Conservation (phyloP, 2,329 filamentous ascomycete genomes). For the Penicillium psychrosexuale region DNA sequence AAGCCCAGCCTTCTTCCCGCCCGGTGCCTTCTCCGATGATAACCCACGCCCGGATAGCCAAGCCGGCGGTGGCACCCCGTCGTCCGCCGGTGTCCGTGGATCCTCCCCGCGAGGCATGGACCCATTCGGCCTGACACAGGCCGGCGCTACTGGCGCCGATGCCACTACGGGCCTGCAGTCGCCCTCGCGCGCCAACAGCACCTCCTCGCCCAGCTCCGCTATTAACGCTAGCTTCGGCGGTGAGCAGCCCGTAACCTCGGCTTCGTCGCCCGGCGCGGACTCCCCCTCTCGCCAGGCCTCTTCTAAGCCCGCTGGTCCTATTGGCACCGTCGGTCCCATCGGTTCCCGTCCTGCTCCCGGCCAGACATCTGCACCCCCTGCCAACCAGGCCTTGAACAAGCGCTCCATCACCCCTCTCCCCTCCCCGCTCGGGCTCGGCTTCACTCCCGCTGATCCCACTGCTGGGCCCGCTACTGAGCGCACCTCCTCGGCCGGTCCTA, state of each 20-base stretch:
- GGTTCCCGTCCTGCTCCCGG: constrained; percentile 76
- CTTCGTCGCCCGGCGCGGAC: constrained; percentile 70
- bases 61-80: constrained; percentile 58
- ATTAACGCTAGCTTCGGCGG: constrained; percentile 47
- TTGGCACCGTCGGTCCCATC: constrained; percentile 78
- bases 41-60: constrained; percentile 64
- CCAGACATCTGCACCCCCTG: constrained; percentile 44
- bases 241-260: constrained; percentile 72
- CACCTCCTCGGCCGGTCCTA: constrained; percentile 58
- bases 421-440: constrained; percentile 79
- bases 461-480: constrained; percentile 46
- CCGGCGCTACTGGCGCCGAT: constrained; percentile 43
- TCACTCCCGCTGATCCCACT: constrained; percentile 54
- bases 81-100: constrained; percentile 60
- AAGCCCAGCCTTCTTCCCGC: constrained; percentile 64
- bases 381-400: constrained; percentile 66
- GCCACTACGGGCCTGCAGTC: constrained; percentile 48
- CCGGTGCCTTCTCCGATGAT: constrained; percentile 66
- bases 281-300: constrained; percentile 69
- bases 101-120: constrained; percentile 80
- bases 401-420: constrained; percentile 85
- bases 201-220: constrained; percentile 64
- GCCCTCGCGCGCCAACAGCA: constrained; percentile 74
- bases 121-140: constrained; percentile 56
- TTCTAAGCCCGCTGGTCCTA: constrained; percentile 51